Percentiles rank a stretch among this genome's conserved stretches.
Conservation (phyloP, 140 eudicot genomes). For the Flaveria floridana region DNA sequence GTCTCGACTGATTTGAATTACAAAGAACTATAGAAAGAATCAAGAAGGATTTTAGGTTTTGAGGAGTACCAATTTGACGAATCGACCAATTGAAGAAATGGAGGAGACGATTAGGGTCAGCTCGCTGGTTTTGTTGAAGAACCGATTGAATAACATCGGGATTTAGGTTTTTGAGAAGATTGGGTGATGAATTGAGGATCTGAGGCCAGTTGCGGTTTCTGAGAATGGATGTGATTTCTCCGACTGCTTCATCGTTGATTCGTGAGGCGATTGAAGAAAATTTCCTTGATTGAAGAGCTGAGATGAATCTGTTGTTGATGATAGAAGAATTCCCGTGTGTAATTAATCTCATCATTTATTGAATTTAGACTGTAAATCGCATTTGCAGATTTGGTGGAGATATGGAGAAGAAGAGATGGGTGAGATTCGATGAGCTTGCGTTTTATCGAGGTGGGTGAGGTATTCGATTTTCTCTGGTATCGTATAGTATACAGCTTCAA, state of each 20-base stretch:
- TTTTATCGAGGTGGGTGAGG: slow-evolving; percentile 19
- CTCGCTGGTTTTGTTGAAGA: slow-evolving; percentile 43
- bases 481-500: neutral
- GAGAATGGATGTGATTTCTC: slow-evolving; percentile 54
- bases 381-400: slow-evolving; percentile 25
- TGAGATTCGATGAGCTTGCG: neutral
- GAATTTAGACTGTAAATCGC: slow-evolving; percentile 13
- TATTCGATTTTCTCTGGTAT: slow-evolving; percentile 19
- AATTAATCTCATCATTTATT: slow-evolving; percentile 35
- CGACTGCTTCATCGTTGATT: slow-evolving; percentile 38
- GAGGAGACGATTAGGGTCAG: slow-evolving; percentile 57
- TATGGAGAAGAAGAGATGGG: neutral
- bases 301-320: slow-evolving; percentile 26
- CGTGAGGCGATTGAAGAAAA: slow-evolving; percentile 32
- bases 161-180: slow-evolving; percentile 43
- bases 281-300: slow-evolving; percentile 32
- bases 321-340: slow-evolving; percentile 8
- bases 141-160: slow-evolving; percentile 73
- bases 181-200: slow-evolving; percentile 57
- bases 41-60: slow-evolving; percentile 49
- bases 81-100: slow-evolving; percentile 76
- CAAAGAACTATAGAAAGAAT: slow-evolving; percentile 47
- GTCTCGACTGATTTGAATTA: slow-evolving; percentile 40
- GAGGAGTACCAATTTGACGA: slow-evolving; percentile 59
- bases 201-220: slow-evolving; percentile 54